Evolutionary conservation across 2,329 filamentous ascomycete species (phyloP).

Genomic region (Davidsoniella australis): DNA sequence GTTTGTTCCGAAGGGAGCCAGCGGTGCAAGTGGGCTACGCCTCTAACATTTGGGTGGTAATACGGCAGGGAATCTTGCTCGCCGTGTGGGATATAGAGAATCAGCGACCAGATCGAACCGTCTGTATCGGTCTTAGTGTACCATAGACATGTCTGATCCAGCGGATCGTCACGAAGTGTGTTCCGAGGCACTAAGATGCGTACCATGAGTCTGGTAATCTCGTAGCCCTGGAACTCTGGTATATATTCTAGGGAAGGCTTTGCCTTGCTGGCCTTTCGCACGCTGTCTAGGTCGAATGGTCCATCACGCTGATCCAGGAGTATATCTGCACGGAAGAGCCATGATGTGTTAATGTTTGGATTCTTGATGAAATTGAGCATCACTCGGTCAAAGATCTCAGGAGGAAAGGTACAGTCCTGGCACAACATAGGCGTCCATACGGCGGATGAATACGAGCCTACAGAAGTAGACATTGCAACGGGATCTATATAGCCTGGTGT

Average conservation of each 20-base stretch:
- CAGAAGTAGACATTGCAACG: neutral
- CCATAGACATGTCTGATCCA: constrained; percentile 72
- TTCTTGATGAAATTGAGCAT: constrained; percentile 63
- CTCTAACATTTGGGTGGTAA: constrained; percentile 67
- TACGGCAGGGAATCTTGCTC: constrained; percentile 53
- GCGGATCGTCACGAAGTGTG: constrained; percentile 50
- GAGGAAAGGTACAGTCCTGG: constrained; percentile 43
- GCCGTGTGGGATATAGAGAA: constrained; percentile 64
- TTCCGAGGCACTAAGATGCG: constrained; percentile 71
- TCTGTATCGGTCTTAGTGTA: constrained; percentile 27
- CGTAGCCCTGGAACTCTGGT: constrained; percentile 24
- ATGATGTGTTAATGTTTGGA: constrained; percentile 62
- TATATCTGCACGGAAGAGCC: constrained; percentile 65
- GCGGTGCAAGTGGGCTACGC: constrained; percentile 60
- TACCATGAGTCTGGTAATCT: constrained; percentile 32
- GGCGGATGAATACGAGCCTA: neutral
- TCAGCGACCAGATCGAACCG: constrained; percentile 21
- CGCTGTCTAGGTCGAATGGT: constrained; percentile 1
- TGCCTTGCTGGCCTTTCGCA: neutral
- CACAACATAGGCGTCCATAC: constrained; percentile 37
- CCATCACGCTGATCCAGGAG: constrained; percentile 30
- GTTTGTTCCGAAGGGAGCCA: constrained; percentile 24
- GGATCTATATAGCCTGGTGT: neutral
- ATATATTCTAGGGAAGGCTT: constrained; percentile 5
- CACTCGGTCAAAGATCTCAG: constrained; percentile 44